phyloP scores from a whole-genome alignment of 805 yeast genomes.

The Candida taoyuanica region DNA sequence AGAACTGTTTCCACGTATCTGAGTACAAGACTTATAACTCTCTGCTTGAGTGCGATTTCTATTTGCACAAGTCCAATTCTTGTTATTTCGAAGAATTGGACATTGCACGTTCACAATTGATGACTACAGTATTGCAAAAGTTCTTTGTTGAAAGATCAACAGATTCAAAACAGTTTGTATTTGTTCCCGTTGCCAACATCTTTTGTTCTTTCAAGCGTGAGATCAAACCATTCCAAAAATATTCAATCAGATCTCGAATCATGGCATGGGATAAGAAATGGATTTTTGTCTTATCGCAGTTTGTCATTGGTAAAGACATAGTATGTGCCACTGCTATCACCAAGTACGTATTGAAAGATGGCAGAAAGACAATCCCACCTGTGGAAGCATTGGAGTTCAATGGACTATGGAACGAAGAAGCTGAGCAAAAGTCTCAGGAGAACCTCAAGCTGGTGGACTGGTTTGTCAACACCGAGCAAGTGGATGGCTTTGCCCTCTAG shows the following conservation, averaged over 20 bases:
- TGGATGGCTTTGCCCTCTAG: conserved; percentile 27
- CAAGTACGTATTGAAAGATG: conserved; percentile 76
- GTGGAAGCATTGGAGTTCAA: conserved; percentile 49
- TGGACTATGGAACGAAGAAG: conserved; percentile 52
- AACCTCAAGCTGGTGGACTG: conserved; percentile 38
- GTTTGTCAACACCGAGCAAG: conserved; percentile 33
- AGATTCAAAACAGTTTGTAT: conserved; percentile 36
- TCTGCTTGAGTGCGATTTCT: conserved; percentile 78
- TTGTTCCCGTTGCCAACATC: conserved; percentile 74
- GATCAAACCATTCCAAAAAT: conserved; percentile 60
- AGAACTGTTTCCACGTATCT: conserved; percentile 37
- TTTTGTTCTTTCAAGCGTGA: conserved; percentile 66
- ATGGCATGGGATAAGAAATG: conserved; percentile 87
- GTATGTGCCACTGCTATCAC: conserved; percentile 60
- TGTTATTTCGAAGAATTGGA: conserved; percentile 83
- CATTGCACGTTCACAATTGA: conserved; percentile 62
- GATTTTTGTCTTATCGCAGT: conserved; percentile 67
- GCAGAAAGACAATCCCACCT: conserved; percentile 72
- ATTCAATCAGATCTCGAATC: conserved; percentile 51
- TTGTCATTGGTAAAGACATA: conserved; percentile 36
- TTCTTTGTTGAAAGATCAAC: conserved; percentile 44
- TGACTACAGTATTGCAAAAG: conserved; percentile 53
- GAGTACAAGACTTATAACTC: conserved; percentile 54
- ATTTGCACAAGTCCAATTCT: conserved; percentile 82
- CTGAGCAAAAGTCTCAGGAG: conserved; percentile 35